Base-by-base conservation (phyloP, 2,329 filamentous ascomycete genomes). In the Septoria linicola region DNA sequence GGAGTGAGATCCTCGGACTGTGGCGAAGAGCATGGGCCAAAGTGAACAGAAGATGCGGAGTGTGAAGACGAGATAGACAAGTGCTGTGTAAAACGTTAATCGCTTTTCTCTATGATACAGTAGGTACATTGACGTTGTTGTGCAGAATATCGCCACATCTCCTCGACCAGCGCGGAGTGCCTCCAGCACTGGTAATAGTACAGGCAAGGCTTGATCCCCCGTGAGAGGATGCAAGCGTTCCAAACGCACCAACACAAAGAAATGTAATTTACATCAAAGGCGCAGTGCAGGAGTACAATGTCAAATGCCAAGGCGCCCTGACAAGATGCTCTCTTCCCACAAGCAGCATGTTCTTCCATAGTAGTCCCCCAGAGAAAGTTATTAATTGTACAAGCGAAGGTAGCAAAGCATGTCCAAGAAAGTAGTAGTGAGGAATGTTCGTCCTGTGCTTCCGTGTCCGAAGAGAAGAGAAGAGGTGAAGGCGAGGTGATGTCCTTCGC, bases 401-500 rank as follows among this genome's bases (percentile, higher is more conserved):
- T 25, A 41, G 32, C 43, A 47, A 36, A 49, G 46, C 25, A 49
- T 49, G 46, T 49, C 21, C 46, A 49, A 41, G 46, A 49, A 49
- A n/a, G 46, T 34, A 25, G 37, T 31, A 49, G 27, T 11, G 37
- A 19, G 19, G 37, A 40, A 42, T 34, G 37, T 35, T 42, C 46
- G 46, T 49, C 21, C 46, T 49, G 46, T 49, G 13, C 17, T 35
- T 34, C 35, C 39, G 46, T 49, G 37, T 34, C 20, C 21, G 32
- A 36, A 37, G n/a, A n/a, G 45, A 41, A 46, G 23, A 34, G 45
- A 39, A 48, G 35, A n/a, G 27, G 27, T 3, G 4, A 23, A 23
- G 17, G 17, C 14, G 17, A 11, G 37, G 23, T 37, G 40, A 27
- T 21, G 14, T 30, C 39, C 21, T 34, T 36, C 17, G 34, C 45